Evolutionary conservation across 768 basidiomycete genomes (phyloP), one percentile per base, ranked within the genome.

Genomic region (Lactarius indigo): DNA sequence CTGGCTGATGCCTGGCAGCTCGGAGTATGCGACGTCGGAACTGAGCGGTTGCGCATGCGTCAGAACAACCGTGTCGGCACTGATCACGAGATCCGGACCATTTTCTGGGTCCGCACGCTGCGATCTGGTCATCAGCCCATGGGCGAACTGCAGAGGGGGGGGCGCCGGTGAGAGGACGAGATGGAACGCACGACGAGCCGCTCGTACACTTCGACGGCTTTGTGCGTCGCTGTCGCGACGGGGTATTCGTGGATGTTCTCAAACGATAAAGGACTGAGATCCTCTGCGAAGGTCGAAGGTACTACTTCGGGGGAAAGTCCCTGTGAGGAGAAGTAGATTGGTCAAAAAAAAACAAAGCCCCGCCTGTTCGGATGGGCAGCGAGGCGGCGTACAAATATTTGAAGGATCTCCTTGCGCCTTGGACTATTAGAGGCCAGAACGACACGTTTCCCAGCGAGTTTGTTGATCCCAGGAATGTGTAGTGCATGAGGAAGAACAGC

Each of bases 41-140:
- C 85, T 84, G 52, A 84, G 77, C 1, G 89, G 86, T 59, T 85
- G 81, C 0, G 84, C 82, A 71, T 90, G 91, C 5, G 88, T 90
- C 50, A 99, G 79, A n/a, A 98, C 94, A 17, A 99, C 88, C 0
- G 97, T 98, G 75, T 99, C 97, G 69, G 96, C 97, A 39, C 84
- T 85, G 64, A 93, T 92, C 37, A 94, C 91, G 17, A 94, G 81
- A 76, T 92, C 91, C 0, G 91, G 89, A 0, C 87, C 79, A 71
- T 92, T 85, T 6, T 90, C 88, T 1, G 87, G 84, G 61, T 87
- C 76, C 41, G 84, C 78, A 31, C 64, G 73, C 84, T 87, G 66
- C 2, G 72, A 61, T 31, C 1, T 18, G 65, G 33, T 6, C n/a
- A 3, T 57, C 35, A 35, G 28, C 35, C 20, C 28, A 64, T 20